Conservation (phyloP, 768 basidiomycete genomes). For the Arthromyces matolae region DNA sequence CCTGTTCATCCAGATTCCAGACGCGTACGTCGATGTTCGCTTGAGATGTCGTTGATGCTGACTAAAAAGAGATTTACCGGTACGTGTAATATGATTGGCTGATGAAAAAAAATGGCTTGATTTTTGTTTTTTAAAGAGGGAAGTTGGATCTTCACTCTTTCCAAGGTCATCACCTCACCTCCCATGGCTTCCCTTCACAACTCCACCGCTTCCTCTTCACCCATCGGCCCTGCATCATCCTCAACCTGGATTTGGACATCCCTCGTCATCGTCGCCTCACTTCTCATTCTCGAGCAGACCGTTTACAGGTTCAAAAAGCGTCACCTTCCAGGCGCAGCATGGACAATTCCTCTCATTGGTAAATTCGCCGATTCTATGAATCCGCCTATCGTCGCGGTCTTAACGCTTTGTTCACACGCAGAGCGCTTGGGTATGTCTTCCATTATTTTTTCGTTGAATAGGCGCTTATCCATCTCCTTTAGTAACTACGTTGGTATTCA, state of each 20-base stretch:
- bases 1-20: no score
- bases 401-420: conserved; percentile 90
- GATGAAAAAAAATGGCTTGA: conserved; percentile 33
- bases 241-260: conserved; percentile 66
- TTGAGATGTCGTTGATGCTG: conserved; percentile 12
- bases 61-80: conserved; percentile 10
- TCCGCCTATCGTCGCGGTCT: conserved; percentile 91
- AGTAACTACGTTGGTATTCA: conserved; percentile 85
- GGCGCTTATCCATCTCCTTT: neutral
- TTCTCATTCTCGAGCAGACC: conserved; percentile 83
- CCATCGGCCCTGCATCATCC: conserved; percentile 29
- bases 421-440: conserved; percentile 72
- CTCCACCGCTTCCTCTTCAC: conserved; percentile 45
- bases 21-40: no score
- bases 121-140: conserved; percentile 16
- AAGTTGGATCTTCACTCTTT: no score
- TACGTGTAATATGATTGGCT: conserved; percentile 35
- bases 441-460: neutral
- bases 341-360: conserved; percentile 98
- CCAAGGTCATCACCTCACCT: conserved; percentile 36
- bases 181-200: conserved; percentile 41
- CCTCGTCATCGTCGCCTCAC: conserved; percentile 60
- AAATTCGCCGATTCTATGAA: conserved; percentile 91
- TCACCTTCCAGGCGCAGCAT: conserved; percentile 79
- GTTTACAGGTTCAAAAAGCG: conserved; percentile 89